Evolutionary conservation across 1,139 yeast genomes (phyloP), one percentile per base, ranked within the genome.

Genomic region (Yamadazyma conglobata): DNA sequence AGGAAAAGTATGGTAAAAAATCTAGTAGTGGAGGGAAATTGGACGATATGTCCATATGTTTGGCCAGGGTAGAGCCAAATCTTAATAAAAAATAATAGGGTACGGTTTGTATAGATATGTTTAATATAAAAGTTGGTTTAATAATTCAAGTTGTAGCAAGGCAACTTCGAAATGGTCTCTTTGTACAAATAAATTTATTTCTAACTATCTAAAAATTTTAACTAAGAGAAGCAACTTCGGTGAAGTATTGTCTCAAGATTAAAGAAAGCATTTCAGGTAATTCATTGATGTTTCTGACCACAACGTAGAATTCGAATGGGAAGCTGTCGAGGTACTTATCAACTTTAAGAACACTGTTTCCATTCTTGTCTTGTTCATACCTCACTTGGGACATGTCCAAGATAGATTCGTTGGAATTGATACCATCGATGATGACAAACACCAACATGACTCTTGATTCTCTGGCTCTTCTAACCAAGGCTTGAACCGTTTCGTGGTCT

Each of bases 221-320:
- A 24, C 34, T 29, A 3, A 38, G 15, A 24, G 61, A 52, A 6
- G 71, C 62, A 40, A 60, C 55, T 51, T 87, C 95, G 2, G 88
- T 68, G 56, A 91, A 93, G 60, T 86, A 93, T 55, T 93, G 98
- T 50, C 97, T 78, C 42, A 93, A 68, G 40, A 93, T 89, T 47
- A 84, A 68, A 3, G 96, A 79, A 41, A 93, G 70, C 81, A 93
- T 88, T 48, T 83, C 87, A 13, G 99, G 98, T 31, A 93, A 70
- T 58, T 91, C 97, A 27, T 73, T 71, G 41, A 93, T 85, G 50
- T 91, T 80, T 48, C 86, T 79, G 22, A 93, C 96, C 46, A 93
- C 91, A 38, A 91, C 96, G 50, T 89, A 93, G 55, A 84, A 91
- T 52, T 93, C 97, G 59, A 93, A 93, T 46, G 98, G 97, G 77